Base-by-base conservation (phyloP, 768 basidiomycete genomes). In the Lactifluus volemus region DNA sequence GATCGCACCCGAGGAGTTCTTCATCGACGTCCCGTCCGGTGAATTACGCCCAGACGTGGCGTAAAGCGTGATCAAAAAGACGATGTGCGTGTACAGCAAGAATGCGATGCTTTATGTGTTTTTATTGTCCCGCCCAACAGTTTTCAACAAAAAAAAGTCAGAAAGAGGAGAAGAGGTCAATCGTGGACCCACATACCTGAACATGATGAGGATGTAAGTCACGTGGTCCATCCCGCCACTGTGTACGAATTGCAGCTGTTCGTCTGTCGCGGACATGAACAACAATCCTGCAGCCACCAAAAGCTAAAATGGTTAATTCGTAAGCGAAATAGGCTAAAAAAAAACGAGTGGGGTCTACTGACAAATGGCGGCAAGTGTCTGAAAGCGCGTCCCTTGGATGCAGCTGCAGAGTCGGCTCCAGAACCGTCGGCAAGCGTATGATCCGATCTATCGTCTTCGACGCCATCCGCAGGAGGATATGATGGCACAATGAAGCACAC, bases 221-320 rank as follows among this genome's bases (percentile, higher is more conserved):
- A 94, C 92, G 68, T 93, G 91, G 70, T 96, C 94, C 84, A 96
- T 91, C 47, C 81, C 86, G 19, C 75, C 76, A 12, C 81, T 81
- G 64, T 90, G 78, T 4, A 87, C 81, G 62, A 79, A 88, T 29
- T 79, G 68, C 32, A 96, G 75, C 71, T 96, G 91, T 74, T 98
- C 94, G 70, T 98, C 92, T 0, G 95, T 97, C 0, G 87, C 95
- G 14, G 88, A 89, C 84, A 96, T 92, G 77, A 98, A 97, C 17
- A 92, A 73, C 2, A 93, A 72, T 6, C 90, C 49, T 15, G 62
- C 36, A 15, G 57, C 53, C 47, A 60, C 38, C 32, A 61, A 6
- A 32, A 63, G 47, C 49, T 48, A 88, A 88, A 25, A 25, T 25
- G 25, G 25, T 25, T 56, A 88, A 80, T 17, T 85, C 75, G 14